Base-by-base conservation (phyloP, 139 green algal species). In the Microglena sp. region DNA sequence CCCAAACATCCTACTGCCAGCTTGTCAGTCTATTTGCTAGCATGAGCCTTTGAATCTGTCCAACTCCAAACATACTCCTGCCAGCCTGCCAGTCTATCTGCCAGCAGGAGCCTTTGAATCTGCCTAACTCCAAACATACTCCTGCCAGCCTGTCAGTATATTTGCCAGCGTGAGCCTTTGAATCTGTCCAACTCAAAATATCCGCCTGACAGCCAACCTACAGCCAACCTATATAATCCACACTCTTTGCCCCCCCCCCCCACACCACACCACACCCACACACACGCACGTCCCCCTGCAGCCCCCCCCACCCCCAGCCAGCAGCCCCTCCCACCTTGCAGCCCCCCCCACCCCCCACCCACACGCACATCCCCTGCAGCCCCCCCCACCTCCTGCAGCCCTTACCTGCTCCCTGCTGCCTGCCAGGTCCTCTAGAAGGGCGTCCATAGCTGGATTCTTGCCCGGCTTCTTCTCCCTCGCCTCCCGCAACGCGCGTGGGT, bases 401-500 rank as follows among this genome's bases (percentile, higher is more conserved):
- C 70, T 3, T 46, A 81, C 75, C 75, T 82, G 72, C 5, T 83
- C 78, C 31, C 50, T 74, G 8, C 54, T 46, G 1, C 53, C 56
- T 15, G 59, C 50, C 2, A 82, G 66, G 46, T 85, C 78, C 6
- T 78, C 74, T 45, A 85, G 72, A 33, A 82, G 66, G 0, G 58
- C 69, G 31, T 82, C 74, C 69, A 77, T 54, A 3, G 40, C 15
- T 4, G 54, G 55, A 53, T 69, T 69, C n/a, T 15, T 21, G 2
- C 31, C 66, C 6, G 5, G 22, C 1, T 5, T 6, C 53, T 64
- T 70, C 4, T 7, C 67, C 31, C 30, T 34, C 31, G 55, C 72
- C 64, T 81, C 73, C 2, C 69, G 56, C 26, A 84, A 34, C 26
- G 58, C 53, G 5, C 70, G 69, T 22, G 86, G 85, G 71, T 93